Conservation (phyloP, 495 filamentous ascomycete species). For the Aspergillus haitiensis region DNA sequence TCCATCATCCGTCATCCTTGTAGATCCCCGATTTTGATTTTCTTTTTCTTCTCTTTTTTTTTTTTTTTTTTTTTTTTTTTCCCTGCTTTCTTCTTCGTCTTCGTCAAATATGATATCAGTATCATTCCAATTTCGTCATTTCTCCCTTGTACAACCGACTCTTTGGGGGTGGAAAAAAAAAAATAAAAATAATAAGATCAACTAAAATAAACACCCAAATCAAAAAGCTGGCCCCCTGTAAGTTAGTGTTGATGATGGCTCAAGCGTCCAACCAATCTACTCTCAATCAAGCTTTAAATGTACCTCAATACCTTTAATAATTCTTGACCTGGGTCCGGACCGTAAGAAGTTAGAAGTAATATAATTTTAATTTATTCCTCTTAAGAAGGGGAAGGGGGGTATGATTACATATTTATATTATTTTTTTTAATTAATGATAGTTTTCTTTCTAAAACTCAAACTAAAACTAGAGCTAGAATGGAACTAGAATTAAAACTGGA, state of each 20-base stretch:
- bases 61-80: background rate
- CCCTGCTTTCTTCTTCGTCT: background rate
- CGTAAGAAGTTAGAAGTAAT: too few species aligned
- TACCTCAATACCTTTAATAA: background rate
- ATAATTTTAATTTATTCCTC: too few species aligned
- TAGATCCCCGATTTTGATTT: background rate
- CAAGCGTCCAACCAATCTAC: constrained; percentile 5
- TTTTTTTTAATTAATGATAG: background rate
- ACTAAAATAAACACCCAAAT: too few species aligned
- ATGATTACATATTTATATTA: background rate
- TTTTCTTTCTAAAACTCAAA: background rate
- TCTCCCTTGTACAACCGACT: background rate
- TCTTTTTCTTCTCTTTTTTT: background rate
- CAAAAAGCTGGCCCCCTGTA: background rate
- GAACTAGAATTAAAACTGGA: background rate
- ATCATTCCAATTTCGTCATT: too few species aligned
- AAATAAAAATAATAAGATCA: too few species aligned
- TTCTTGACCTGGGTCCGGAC: background rate
- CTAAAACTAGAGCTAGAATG: background rate
- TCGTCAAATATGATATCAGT: too few species aligned
- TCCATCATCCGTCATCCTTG: background rate
- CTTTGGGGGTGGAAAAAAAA: background rate
- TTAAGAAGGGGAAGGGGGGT: too few species aligned
- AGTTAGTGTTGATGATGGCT: background rate
- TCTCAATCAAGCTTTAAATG: constrained; percentile 12